Conservation (phyloP, 768 basidiomycete genomes). For the Cantharellus cinnabarinus region DNA sequence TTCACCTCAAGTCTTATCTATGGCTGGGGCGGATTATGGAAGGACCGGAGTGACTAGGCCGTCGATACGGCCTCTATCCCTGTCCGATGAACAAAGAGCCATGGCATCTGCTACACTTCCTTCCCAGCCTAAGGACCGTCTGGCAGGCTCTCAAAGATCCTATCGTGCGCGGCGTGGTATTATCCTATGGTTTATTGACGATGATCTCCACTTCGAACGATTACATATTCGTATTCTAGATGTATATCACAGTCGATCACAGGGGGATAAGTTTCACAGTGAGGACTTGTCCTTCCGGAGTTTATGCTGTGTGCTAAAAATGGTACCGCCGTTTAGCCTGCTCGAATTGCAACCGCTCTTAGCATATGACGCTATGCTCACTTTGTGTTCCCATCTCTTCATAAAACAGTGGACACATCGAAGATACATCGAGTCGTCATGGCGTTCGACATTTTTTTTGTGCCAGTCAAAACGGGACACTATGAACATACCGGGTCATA, state of each 20-base stretch:
- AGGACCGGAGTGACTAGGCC: too few species aligned
- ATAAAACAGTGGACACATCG: neutral
- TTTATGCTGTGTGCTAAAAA: too few species aligned
- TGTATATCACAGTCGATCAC: constrained; percentile 5
- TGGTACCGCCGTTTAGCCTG: neutral
- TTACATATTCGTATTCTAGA: constrained; percentile 8
- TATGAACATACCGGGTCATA: neutral
- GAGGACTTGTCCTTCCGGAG: neutral
- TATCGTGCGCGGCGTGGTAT: constrained; percentile 3
- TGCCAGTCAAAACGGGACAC: neutral
- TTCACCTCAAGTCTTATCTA: too few species aligned
- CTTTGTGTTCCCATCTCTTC: neutral
- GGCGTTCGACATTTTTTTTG: neutral
- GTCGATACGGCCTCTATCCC: neutral
- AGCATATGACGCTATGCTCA: neutral
- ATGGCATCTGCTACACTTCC: too few species aligned
- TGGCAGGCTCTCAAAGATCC: constrained; percentile 5
- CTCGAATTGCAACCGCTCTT: neutral
- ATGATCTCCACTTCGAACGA: constrained; percentile 8
- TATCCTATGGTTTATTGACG: constrained; percentile 7
- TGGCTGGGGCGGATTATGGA: too few species aligned
- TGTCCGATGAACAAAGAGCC: neutral
- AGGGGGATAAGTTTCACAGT: constrained; percentile 9
- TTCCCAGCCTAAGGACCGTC: neutral
- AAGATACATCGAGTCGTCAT: neutral